Conservation (phyloP, 1,284 basidiomycete genomes). For the Irpex sp. region DNA sequence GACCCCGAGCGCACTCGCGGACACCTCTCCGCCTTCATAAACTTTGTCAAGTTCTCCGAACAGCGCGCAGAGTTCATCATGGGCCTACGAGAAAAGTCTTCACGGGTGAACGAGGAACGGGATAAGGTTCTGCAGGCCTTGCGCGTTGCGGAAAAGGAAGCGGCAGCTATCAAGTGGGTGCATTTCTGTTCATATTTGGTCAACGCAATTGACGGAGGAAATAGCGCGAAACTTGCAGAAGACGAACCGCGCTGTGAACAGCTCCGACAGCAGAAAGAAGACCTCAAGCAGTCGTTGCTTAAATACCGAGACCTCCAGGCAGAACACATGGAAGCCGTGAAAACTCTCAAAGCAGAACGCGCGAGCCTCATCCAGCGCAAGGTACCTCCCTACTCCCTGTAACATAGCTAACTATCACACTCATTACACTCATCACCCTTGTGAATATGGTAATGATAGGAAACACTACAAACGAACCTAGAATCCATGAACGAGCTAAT, state of each 20-base stretch:
- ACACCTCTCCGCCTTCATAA: conserved; percentile 85
- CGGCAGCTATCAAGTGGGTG: conserved; percentile 52
- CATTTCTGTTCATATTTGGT: too few species aligned
- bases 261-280: conserved; percentile 57
- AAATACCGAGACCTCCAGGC: conserved; percentile 65
- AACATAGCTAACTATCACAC: too few species aligned
- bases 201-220: not conserved
- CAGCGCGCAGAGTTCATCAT: conserved; percentile 62
- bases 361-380: conserved; percentile 53
- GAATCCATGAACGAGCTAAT: conserved; percentile 57
- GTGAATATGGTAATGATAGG: conserved; percentile 31
- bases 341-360: conserved; percentile 68
- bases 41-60: conserved; percentile 87
- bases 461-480: conserved; percentile 55
- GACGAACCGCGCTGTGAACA: conserved; percentile 69
- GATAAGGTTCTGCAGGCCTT: conserved; percentile 51
- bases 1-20: conserved; percentile 68
- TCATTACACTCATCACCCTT: not conserved
- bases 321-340: conserved; percentile 52
- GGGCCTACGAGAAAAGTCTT: conserved; percentile 56
- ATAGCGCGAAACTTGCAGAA: conserved; percentile 61
- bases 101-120: conserved; percentile 53
- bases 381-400: too few species aligned
- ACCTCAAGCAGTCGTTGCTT: conserved; percentile 60
- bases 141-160: conserved; percentile 47